Evolutionary conservation across 345 rosid genomes (phyloP).

Genomic region (Euphorbia pulcherrima): DNA sequence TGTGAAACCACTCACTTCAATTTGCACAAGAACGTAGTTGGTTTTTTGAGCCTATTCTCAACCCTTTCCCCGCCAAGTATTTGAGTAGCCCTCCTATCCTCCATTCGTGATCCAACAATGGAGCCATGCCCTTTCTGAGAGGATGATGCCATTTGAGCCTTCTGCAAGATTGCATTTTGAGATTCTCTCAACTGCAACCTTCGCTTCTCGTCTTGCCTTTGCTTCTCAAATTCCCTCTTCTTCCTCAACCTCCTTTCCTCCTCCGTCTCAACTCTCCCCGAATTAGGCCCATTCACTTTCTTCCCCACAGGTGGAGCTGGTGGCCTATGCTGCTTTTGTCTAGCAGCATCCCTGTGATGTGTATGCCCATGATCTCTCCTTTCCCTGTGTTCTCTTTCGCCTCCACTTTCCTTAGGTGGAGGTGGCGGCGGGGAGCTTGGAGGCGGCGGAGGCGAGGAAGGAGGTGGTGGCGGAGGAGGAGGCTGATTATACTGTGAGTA

Average conservation of each 20-base stretch:
- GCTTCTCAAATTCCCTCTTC: conserved; percentile 89
- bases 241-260: conserved; percentile 88
- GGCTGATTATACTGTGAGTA: conserved; percentile 47
- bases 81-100: conserved; percentile 72
- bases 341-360: conserved; percentile 30
- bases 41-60: conserved; percentile 94
- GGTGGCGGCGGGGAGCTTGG: conserved; percentile 86
- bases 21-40: conserved; percentile 98
- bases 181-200: conserved; percentile 65
- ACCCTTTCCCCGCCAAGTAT: conserved; percentile 65
- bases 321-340: conserved; percentile 36
- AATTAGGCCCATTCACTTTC: conserved; percentile 41
- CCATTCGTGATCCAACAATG: conserved; percentile 63
- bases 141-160: conserved; percentile 46
- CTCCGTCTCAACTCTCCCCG: conserved; percentile 71
- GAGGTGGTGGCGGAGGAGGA: conserved; percentile 47
- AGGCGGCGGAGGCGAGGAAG: conserved; percentile 82
- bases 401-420: conserved; percentile 54
- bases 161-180: conserved; percentile 45
- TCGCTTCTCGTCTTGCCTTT: conserved; percentile 64
- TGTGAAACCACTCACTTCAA: conserved; percentile 65
- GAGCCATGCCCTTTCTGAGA: conserved; percentile 74
- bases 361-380: conserved; percentile 50
- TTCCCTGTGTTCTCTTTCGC: conserved; percentile 42
- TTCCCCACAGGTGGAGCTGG: conserved; percentile 37